Evolutionary conservation across 257 asterid genomes (phyloP), one percentile per base, ranked within the genome.

Genomic region (Anisodus acutangulus): DNA sequence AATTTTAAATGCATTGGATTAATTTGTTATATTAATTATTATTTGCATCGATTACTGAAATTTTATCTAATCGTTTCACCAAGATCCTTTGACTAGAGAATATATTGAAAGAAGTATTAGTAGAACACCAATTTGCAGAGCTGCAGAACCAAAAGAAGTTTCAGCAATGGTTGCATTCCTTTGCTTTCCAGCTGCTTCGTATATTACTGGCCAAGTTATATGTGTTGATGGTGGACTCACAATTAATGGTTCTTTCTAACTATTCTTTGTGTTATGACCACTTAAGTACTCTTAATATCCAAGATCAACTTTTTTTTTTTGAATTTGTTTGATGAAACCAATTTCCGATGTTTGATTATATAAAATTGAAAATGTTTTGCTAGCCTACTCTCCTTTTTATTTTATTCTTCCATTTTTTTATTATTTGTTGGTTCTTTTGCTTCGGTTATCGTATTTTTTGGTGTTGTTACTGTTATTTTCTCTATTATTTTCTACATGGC

Each of bases 121-220:
- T 3, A 68, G 78, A 68, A 39, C 26, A 68, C 78, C 78, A 68
- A 68, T 68, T 8, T 6, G 53, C 5, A 68, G 81, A 76, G 63
- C 35, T 6, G 88, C 85, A 9, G 88, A 85, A 37, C 76, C 88
- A 6, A 35, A 83, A 72, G 88, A 88, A 82, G 82, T 88, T 35
- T 88, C 90, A 17, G 78, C 88, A 7, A 53, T 88, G 26, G 88
- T 85, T 81, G 85, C 88, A 19, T 88, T 88, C 15, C 90, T 88
- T 69, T 88, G 87, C 84, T 85, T 88, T 58, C 90, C 87, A 4
- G 85, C 82, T 7, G 87, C 90, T 83, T 74, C 80, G 6, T 74
- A 74, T 13, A 85, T 88, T 58, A 85, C 88, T 6, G 86, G 89
- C 10, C 88, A 87, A 70, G 64, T 85, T 53, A 85, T 87, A 26